Evolutionary conservation across 1,139 yeast species (phyloP).

Genomic region (Wickerhamomyces sp.): DNA sequence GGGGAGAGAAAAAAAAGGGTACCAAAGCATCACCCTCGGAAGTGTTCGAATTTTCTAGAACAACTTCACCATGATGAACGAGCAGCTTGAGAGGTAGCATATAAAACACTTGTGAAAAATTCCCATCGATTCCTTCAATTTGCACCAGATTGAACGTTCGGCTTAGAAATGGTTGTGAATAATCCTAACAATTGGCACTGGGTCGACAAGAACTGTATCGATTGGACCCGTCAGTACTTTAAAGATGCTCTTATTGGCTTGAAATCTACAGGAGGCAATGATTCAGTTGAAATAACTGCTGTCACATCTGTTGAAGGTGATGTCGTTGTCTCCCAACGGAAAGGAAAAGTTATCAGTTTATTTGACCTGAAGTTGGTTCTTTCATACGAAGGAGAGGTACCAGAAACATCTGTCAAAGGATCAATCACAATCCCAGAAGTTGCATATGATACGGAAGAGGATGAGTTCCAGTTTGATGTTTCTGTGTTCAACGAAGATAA

Average conservation of each 20-base stretch:
- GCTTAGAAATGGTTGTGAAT: conserved; percentile 65
- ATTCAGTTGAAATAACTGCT: conserved; percentile 37
- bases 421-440: conserved; percentile 83
- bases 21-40: too few relatives aligned
- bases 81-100: too few relatives aligned
- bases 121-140: too few relatives aligned
- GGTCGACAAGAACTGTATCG: conserved; percentile 96
- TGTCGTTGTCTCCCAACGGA: conserved; percentile 93
- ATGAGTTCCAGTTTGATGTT: conserved; percentile 80
- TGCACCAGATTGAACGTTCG: too few relatives aligned
- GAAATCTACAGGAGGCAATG: conserved; percentile 31
- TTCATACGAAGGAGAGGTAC: conserved; percentile 47
- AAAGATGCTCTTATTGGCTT: conserved; percentile 50
- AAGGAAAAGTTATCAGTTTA: conserved; percentile 90
- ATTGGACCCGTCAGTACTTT: conserved; percentile 83
- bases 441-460: conserved; percentile 86
- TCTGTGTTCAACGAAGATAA: conserved; percentile 56
- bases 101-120: too few relatives aligned
- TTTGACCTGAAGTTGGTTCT: conserved; percentile 74
- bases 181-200: conserved; percentile 92
- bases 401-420: conserved; percentile 47
- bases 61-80: too few relatives aligned
- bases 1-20: too few relatives aligned
- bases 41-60: too few relatives aligned
- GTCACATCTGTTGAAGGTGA: conserved; percentile 86